Percentiles rank a stretch among this genome's conserved stretches.
Evolutionary conservation across 305 asterid genomes (phyloP).

Genomic region (Solanum hybrid): DNA sequence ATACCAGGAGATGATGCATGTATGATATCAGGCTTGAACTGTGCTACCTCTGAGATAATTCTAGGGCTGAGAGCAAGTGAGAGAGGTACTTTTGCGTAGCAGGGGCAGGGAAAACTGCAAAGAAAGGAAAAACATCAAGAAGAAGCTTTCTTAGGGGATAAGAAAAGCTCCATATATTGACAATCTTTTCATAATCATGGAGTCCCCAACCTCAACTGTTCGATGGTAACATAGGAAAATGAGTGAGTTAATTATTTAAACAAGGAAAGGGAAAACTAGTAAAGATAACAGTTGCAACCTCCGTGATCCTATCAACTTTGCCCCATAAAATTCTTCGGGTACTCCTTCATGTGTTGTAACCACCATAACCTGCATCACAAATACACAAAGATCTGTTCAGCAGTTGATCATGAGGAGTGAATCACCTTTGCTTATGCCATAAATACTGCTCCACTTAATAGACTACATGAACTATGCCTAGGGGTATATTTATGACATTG

Average conservation of each 20-base stretch:
- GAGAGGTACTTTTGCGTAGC: slow-evolving; percentile 81
- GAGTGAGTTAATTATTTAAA: background rate
- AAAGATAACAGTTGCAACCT: slow-evolving; percentile 39
- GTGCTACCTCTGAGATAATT: slow-evolving; percentile 83
- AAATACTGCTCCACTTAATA: background rate
- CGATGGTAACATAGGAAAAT: background rate
- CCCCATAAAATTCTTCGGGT: slow-evolving; percentile 92
- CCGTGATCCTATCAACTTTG: slow-evolving; percentile 81
- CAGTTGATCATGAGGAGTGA: slow-evolving; percentile 1
- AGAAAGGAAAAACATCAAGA: slow-evolving; percentile 2
- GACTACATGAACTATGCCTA: background rate
- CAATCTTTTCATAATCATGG: background rate
- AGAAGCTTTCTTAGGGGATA: background rate
- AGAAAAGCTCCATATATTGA: background rate
- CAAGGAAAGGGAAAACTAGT: background rate
- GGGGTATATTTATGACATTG: background rate
- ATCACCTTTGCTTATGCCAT: background rate
- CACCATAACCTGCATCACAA: slow-evolving; percentile 74
- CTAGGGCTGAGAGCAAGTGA: slow-evolving; percentile 98
- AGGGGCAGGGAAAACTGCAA: slow-evolving; percentile 91
- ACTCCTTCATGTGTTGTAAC: slow-evolving; percentile 98
- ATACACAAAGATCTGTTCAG: slow-evolving; percentile 11
- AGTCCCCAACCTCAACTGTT: background rate
- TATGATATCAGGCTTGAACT: slow-evolving; percentile 95
- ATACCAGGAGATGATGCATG: slow-evolving; percentile 98